These are phyloP conservation scores for Urtica urens DNA, from an alignment of 306 rosid genomes.

Conservation along the genomic window DNA sequence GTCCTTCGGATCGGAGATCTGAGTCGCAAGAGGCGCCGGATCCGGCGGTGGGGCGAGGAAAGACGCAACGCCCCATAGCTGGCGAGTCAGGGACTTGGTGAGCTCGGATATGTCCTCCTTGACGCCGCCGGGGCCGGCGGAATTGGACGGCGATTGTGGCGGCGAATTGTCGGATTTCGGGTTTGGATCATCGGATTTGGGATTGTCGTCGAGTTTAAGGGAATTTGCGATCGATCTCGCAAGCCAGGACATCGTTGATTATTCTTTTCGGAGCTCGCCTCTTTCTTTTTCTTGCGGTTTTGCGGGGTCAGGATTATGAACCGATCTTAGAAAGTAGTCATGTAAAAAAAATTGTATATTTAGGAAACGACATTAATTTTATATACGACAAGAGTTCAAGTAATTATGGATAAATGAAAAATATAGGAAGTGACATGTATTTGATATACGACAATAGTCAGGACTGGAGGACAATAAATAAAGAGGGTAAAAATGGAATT, in stretches of 20 bases:
- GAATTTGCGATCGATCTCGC: constrained; percentile 81
- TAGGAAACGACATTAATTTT: too few species aligned
- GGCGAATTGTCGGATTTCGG: constrained; percentile 21
- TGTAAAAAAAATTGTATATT: too few species aligned
- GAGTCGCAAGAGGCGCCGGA: constrained; percentile 14
- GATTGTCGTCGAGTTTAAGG: constrained; percentile 53
- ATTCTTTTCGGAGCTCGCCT: not conserved
- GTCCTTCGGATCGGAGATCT: constrained; percentile 18
- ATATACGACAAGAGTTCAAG: too few species aligned
- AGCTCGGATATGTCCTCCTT: constrained; percentile 74
- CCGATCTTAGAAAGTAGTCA: too few species aligned
- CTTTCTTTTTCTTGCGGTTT: constrained; percentile 10
- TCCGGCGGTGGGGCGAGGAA: constrained; percentile 86
- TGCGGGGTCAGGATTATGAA: constrained; percentile 6
- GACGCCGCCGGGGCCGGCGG: constrained; percentile 67
- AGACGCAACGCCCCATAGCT: constrained; percentile 84
- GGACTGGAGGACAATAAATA: too few species aligned
- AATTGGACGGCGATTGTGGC: constrained; percentile 28
- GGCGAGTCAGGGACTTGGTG: constrained; percentile 55
- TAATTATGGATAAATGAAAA: too few species aligned
- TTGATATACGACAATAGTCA: too few species aligned
- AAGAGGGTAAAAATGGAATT: too few species aligned
- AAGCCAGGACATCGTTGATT: constrained; percentile 57
- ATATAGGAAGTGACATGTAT: too few species aligned
- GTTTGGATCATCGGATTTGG: constrained; percentile 4